Base-by-base conservation (phyloP, 176 grass and related monocot genomes). In the barley (Hordeum vulgare) region DNA sequence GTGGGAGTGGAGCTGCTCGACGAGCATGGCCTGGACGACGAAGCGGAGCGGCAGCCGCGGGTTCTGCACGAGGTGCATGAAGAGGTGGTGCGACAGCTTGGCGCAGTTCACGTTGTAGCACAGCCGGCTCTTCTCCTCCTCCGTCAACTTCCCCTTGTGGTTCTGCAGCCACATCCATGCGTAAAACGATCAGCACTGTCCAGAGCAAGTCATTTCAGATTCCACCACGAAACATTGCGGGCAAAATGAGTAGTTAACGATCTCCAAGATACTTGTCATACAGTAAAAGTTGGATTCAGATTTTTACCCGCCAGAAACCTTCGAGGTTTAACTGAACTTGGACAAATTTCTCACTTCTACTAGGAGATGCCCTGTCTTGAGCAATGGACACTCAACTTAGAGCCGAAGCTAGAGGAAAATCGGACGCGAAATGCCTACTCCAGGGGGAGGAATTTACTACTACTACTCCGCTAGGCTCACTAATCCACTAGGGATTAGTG, bases 1-100 rank as follows among this genome's bases (percentile, higher is more conserved):
- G 60, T 95, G 96, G 58, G 96, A 93, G 33, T 92, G 91, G 49
- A 96, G 96, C 90, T 99, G 96, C 83, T 99, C 93, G 25, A 94
- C 77, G 71, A 99, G 89, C 96, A 99, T 96, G 82, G 96, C 96
- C 92, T 99, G 96, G 69, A 99, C 93, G 70, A 99, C 87, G 87
- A 99, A 99, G 34, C 96, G 96, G 76, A 99, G 91, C 3, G 96
- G 96, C 35, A 99, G 96, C 44, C 91, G 88, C 17, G 96, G 96
- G 85, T 99, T 99, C 59, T 99, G 96, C 24, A 99, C 93, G 23
- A 99, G 88, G 85, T 99, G 91, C 87, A 96, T 87, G 82, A 99
- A 95, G 33, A 90, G 45, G 66, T 83, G 67, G 31, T 86, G 96
- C 12, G 96, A 99, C 68, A 99, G 91, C 82, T 91, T 94, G 40